phyloP scores from a whole-genome alignment of 352 stramenopile species.

The Globisporangium polare region DNA sequence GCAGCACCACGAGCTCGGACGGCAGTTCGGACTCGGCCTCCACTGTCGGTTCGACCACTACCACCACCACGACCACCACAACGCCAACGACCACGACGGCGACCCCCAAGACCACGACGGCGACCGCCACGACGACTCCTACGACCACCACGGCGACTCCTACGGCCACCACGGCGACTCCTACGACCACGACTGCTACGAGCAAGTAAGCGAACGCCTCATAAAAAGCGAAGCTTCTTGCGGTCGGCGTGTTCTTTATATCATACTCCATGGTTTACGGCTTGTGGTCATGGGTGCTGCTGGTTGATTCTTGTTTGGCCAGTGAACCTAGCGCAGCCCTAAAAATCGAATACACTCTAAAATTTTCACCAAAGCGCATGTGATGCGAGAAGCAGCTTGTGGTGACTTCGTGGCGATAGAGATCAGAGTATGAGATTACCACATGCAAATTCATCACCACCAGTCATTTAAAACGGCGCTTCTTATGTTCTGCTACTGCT shows the following conservation, averaged over 20 bases:
- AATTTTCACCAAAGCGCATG: neutral
- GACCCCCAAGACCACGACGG: constrained; percentile 9
- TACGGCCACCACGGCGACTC: neutral
- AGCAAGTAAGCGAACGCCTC: neutral
- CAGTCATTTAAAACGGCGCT: too few relatives aligned
- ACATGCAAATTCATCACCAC: neutral
- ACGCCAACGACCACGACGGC: constrained; percentile 17
- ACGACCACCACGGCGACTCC: constrained; percentile 4
- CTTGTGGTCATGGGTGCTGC: neutral
- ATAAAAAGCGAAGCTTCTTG: neutral
- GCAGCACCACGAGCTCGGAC: constrained; percentile 22
- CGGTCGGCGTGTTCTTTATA: constrained; percentile 1
- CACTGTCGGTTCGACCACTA: constrained; percentile 16
- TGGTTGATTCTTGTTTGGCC: neutral
- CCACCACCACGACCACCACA: constrained; percentile 24
- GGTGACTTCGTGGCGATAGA: neutral
- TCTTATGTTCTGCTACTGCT: neutral
- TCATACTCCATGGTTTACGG: neutral
- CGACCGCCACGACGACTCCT: constrained; percentile 16
- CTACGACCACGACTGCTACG: neutral
- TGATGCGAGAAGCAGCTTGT: neutral
- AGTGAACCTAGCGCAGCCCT: neutral
- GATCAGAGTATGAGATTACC: neutral
- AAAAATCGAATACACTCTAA: neutral
- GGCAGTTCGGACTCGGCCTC: constrained; percentile 22